phyloP scores from a whole-genome alignment of 257 asterid genomes.

The Scutellaria barbata region DNA sequence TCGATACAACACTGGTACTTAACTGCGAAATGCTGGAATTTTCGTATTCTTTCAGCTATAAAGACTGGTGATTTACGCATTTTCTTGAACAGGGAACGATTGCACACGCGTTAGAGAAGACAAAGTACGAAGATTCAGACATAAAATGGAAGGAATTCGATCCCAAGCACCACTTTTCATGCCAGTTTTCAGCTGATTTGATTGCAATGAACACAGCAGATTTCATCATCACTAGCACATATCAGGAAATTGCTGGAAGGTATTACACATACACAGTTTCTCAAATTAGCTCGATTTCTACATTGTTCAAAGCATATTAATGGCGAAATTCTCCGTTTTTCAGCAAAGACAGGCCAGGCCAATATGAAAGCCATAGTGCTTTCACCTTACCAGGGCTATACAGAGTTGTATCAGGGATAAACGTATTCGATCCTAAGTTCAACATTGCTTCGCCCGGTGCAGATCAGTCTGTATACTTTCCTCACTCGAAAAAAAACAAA shows the following conservation, averaged over 20 bases:
- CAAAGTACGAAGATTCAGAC: slow-evolving; percentile 94
- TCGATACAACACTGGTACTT: slow-evolving; percentile 81
- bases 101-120: slow-evolving; percentile 95
- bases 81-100: slow-evolving; percentile 68
- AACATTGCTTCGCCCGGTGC: slow-evolving; percentile 94
- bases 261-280: slow-evolving; percentile 15
- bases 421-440: slow-evolving; percentile 86
- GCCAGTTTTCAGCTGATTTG: slow-evolving; percentile 91
- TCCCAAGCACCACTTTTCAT: slow-evolving; percentile 80
- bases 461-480: slow-evolving; percentile 83
- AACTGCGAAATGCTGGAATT: background rate
- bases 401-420: slow-evolving; percentile 81
- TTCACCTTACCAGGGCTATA: slow-evolving; percentile 88
- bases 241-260: slow-evolving; percentile 98
- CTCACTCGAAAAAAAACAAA: slow-evolving; percentile 65
- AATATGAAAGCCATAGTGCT: slow-evolving; percentile 79
- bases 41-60: background rate
- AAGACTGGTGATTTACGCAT: slow-evolving; percentile 23
- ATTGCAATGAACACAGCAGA: slow-evolving; percentile 91
- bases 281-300: background rate
- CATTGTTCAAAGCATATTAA: background rate
- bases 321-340: slow-evolving; percentile 18
- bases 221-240: slow-evolving; percentile 91
- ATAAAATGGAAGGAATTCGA: slow-evolving; percentile 82
- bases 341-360: slow-evolving; percentile 95